These are phyloP conservation scores for Penstemon barbatus DNA, from an alignment of 257 asterid species.

Conservation along the genomic window DNA sequence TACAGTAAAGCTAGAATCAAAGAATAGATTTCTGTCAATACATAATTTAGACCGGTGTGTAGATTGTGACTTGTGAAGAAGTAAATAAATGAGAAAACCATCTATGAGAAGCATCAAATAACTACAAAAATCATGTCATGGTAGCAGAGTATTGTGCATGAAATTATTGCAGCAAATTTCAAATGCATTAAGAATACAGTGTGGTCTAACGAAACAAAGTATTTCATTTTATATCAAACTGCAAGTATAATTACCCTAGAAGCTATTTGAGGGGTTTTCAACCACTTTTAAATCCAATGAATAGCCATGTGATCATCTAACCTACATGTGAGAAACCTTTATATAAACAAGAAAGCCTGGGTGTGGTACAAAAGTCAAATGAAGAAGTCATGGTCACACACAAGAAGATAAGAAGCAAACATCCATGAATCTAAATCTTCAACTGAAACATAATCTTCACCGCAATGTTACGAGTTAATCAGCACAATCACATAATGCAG, in stretches of 20 bases:
- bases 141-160: neutral
- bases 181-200: no score
- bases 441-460: no score
- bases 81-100: neutral
- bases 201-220: no score
- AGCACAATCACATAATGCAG: neutral
- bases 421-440: neutral
- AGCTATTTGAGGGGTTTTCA: neutral
- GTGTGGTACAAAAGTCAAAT: neutral
- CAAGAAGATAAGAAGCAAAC: neutral
- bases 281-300: neutral
- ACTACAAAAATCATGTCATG: neutral
- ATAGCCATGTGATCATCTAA: neutral
- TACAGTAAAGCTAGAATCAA: neutral
- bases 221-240: neutral
- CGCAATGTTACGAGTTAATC: no score
- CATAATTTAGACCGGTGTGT: neutral
- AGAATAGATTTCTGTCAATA: neutral
- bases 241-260: conserved; percentile 1
- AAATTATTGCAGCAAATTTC: neutral
- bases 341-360: neutral
- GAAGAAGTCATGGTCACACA: neutral
- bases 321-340: neutral
- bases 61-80: neutral
- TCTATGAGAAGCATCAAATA: neutral